Conservation (phyloP, 2,329 filamentous ascomycete genomes). For the Westerdykella sp. region DNA sequence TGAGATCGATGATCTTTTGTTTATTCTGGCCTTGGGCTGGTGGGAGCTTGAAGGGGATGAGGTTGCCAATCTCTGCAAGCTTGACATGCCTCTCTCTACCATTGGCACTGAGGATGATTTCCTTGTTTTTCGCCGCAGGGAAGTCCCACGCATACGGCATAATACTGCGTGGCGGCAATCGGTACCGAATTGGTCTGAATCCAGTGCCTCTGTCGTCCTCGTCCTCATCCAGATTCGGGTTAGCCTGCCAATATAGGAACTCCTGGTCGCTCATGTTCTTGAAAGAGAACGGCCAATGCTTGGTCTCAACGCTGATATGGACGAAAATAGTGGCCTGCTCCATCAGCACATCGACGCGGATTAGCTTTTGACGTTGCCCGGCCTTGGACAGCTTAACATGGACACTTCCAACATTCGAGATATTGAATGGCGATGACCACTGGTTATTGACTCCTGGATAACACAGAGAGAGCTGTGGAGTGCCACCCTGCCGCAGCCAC, state of each 20-base stretch:
- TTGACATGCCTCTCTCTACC: slow-evolving; percentile 86
- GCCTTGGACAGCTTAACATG: slow-evolving; percentile 91
- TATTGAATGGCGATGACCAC: slow-evolving; percentile 97
- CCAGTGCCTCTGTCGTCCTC: slow-evolving; percentile 74
- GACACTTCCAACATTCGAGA: slow-evolving; percentile 85
- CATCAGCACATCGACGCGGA: slow-evolving; percentile 83
- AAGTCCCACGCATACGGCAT: slow-evolving; percentile 99
- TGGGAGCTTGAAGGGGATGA: slow-evolving; percentile 87
- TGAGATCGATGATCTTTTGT: slow-evolving; percentile 90
- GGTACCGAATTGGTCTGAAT: slow-evolving; percentile 89
- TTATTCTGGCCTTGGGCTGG: slow-evolving; percentile 55
- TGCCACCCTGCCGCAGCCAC: slow-evolving; percentile 74
- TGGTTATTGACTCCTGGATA: slow-evolving; percentile 93
- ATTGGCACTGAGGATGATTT: slow-evolving; percentile 74
- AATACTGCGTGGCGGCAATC: slow-evolving; percentile 86
- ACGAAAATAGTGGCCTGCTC: slow-evolving; percentile 92
- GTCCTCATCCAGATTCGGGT: slow-evolving; percentile 89
- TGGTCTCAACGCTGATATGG: slow-evolving; percentile 81
- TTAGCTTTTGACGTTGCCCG: slow-evolving; percentile 79
- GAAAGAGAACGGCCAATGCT: slow-evolving; percentile 98
- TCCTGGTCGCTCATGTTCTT: slow-evolving; percentile 96
- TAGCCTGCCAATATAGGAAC: slow-evolving; percentile 92
- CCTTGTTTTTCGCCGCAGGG: slow-evolving; percentile 92
- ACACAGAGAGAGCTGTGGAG: slow-evolving; percentile 87
- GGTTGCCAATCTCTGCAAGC: slow-evolving; percentile 90